phyloP scores from a whole-genome alignment of 306 rosid genomes.

The Quercus engelmannii region DNA sequence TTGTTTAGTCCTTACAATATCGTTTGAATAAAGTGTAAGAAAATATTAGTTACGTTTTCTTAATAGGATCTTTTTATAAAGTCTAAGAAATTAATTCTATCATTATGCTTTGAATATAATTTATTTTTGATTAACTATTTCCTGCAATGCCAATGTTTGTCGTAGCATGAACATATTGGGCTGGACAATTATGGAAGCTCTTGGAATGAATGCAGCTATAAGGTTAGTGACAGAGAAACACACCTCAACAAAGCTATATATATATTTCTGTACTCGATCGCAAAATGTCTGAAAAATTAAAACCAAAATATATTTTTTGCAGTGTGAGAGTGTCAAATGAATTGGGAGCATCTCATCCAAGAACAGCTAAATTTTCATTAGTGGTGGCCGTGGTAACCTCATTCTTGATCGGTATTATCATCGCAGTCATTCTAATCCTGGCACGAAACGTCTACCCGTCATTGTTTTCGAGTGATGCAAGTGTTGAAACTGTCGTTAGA shows the following conservation, averaged over 20 bases:
- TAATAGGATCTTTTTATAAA: too few species aligned
- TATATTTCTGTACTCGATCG: neutral
- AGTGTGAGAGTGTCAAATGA: constrained; percentile 93
- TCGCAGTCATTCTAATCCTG: constrained; percentile 43
- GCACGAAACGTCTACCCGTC: constrained; percentile 38
- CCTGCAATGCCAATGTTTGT: neutral
- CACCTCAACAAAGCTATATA: neutral
- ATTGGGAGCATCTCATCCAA: constrained; percentile 83
- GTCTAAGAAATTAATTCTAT: too few species aligned
- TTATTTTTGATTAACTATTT: neutral
- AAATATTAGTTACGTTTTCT: too few species aligned
- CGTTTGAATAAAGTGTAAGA: too few species aligned
- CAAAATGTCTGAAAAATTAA: neutral
- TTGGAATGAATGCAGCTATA: constrained; percentile 67
- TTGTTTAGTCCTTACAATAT: too few species aligned
- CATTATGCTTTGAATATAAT: neutral
- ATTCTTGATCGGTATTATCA: constrained; percentile 22
- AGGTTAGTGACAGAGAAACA: constrained; percentile 37
- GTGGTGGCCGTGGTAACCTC: constrained; percentile 63
- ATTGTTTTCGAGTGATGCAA: constrained; percentile 48
- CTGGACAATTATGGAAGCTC: constrained; percentile 61
- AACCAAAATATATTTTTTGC: neutral
- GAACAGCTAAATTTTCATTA: constrained; percentile 71
- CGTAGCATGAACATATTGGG: constrained; percentile 75
- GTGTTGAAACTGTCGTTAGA: constrained; percentile 40